Percentiles rank a stretch among this genome's conserved stretches.
Conservation (phyloP, 805 yeast species). For the Saturnispora saitoi region DNA sequence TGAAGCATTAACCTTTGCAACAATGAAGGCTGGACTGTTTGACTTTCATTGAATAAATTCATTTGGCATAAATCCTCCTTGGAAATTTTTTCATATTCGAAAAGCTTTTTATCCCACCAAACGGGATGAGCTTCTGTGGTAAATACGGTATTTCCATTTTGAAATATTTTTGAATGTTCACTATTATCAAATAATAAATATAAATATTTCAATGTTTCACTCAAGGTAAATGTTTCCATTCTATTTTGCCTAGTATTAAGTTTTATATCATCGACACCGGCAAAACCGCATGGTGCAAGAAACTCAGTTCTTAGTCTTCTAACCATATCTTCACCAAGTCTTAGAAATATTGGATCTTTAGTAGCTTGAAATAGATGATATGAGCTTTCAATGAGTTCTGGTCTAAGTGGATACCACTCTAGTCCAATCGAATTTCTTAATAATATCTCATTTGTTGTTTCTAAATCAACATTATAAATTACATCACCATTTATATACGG, state of each 20-base stretch:
- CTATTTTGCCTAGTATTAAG: slow-evolving; percentile 60
- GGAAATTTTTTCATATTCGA: slow-evolving; percentile 1
- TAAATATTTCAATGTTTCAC: slow-evolving; percentile 81
- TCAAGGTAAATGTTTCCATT: slow-evolving; percentile 85
- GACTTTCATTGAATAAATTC: slow-evolving; percentile 6
- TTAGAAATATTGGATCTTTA: slow-evolving; percentile 71
- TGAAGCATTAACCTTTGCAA: not conserved
- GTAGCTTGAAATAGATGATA: slow-evolving; percentile 80
- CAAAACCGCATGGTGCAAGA: slow-evolving; percentile 67
- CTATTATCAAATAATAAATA: slow-evolving; percentile 63
- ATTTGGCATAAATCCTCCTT: slow-evolving; percentile 18
- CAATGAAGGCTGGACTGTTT: slow-evolving; percentile 1
- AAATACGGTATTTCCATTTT: slow-evolving; percentile 38
- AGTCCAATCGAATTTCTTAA: slow-evolving; percentile 38
- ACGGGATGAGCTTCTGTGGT: slow-evolving; percentile 91
- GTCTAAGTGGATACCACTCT: slow-evolving; percentile 91
- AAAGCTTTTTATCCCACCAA: slow-evolving; percentile 46
- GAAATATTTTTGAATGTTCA: slow-evolving; percentile 17
- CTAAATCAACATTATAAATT: slow-evolving; percentile 16
- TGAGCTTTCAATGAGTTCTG: slow-evolving; percentile 86
- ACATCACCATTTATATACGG: slow-evolving; percentile 17
- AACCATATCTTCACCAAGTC: slow-evolving; percentile 62
- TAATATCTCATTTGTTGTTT: slow-evolving; percentile 19
- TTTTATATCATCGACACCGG: slow-evolving; percentile 63
- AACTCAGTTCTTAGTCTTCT: slow-evolving; percentile 44